These are phyloP conservation scores for Kluyveromyces sp. DNA, from an alignment of 1,139 yeast species.

Conservation along the genomic window DNA sequence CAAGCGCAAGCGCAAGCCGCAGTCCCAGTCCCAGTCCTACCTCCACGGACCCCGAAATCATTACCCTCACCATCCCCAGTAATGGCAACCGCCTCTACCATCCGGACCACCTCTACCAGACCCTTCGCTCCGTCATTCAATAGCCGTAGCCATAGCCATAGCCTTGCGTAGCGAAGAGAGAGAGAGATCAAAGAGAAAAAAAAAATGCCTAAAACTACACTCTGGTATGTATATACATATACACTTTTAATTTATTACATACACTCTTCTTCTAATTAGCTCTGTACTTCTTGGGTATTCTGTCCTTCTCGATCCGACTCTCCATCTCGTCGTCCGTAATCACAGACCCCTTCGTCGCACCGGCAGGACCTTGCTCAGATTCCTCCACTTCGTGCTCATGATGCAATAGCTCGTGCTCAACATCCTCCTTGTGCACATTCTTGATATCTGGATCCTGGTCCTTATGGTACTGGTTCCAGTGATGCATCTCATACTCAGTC, in stretches of 20 bases:
- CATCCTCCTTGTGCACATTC: slow-evolving; percentile 77
- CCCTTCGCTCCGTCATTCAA: no score
- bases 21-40: neutral
- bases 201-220: no score
- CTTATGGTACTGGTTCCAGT: slow-evolving; percentile 83
- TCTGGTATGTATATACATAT: neutral
- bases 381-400: slow-evolving; percentile 87
- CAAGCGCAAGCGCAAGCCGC: neutral
- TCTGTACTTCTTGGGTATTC: slow-evolving; percentile 34
- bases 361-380: slow-evolving; percentile 42
- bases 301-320: slow-evolving; percentile 28
- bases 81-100: neutral
- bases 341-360: slow-evolving; percentile 32
- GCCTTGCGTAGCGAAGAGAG: no score
- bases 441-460: slow-evolving; percentile 76
- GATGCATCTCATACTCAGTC: slow-evolving; percentile 87
- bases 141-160: no score
- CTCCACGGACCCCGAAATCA: neutral
- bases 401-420: slow-evolving; percentile 80
- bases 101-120: neutral
- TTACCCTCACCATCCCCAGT: neutral
- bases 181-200: no score
- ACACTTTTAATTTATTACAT: neutral
- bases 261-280: slow-evolving; percentile 13
- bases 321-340: slow-evolving; percentile 37